Evolutionary conservation across 2,329 filamentous ascomycete genomes (phyloP), one percentile per base, ranked within the genome.

Genomic region (Pezicula radicicola): DNA sequence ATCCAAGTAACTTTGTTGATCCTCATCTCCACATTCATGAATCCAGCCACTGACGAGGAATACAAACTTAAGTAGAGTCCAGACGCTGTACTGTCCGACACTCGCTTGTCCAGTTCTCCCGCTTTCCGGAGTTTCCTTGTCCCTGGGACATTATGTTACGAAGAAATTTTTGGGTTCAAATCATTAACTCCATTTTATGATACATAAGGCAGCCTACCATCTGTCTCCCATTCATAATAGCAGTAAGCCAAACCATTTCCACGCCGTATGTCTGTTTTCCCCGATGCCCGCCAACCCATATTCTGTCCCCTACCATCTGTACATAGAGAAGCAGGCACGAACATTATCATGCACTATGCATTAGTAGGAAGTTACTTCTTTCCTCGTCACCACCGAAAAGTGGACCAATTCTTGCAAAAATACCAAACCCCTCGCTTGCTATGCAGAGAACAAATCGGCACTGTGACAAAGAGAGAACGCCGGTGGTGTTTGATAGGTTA

Each of bases 291-390:
- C 40, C 47, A 55, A 57, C 57, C 52, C 57, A 36, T 51, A 52
- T 60, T 62, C 59, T 56, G 52, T 55, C 58, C 54, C 53, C 44
- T 40, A 27, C 49, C 49, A 21, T 53, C 50, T 52, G 49, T 57
- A 41, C 43, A 54, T 61, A 60, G 52, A 62, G 37, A 59, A 55
- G 41, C 40, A 41, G 51, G 52, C 52, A 58, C 40, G 50, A 63
- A 61, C 63, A 66, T 67, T 64, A 60, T 66, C 63, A 61, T 66
- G 55, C 61, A 60, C 51, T 53, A 64, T 64, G 60, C 57, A 64
- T 65, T 63, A 63, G 61, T 60, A 61, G 54, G 54, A 58, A 56
- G 54, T 49, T 51, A 50, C 44, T 54, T 51, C 58, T 51, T 58
- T 56, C 54, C 59, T 51, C 55, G 42, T 53, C 49, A 53, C 55